Evolutionary conservation across 352 stramenopile species (phyloP).

Genomic region (Peronospora farinosa): DNA sequence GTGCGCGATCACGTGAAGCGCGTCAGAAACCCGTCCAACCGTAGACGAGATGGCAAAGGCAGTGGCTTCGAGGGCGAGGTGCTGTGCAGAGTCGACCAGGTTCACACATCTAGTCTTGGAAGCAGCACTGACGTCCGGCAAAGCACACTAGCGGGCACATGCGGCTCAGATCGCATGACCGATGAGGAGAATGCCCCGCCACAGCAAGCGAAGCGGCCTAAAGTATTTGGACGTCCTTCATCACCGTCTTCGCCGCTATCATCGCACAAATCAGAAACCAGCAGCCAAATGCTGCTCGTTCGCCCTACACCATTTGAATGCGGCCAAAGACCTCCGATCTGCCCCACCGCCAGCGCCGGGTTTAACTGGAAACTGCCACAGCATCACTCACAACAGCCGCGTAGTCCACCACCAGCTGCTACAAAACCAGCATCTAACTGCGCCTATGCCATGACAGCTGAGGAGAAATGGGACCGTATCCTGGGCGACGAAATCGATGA

Average conservation of each 20-base stretch:
- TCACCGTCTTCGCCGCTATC: constrained; percentile 15
- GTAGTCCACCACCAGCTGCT: constrained; percentile 5
- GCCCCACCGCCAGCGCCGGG: background rate
- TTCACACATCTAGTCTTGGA: constrained; percentile 11
- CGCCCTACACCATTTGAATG: constrained; percentile 31
- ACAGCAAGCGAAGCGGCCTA: constrained; percentile 19
- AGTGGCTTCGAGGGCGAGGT: constrained; percentile 72
- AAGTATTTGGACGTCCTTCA: constrained; percentile 11
- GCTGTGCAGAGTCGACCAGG: constrained; percentile 40
- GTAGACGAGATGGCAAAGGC: constrained; percentile 42
- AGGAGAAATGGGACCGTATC: constrained; percentile 78
- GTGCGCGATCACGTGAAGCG: constrained; percentile 38
- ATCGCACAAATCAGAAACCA: constrained; percentile 15
- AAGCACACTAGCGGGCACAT: constrained; percentile 1
- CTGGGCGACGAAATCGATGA: constrained; percentile 36
- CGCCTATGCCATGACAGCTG: constrained; percentile 29
- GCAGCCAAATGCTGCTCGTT: constrained; percentile 16
- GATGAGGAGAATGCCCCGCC: constrained; percentile 20
- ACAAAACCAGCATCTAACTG: constrained; percentile 14
- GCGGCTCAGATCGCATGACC: constrained; percentile 9
- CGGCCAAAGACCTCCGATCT: constrained; percentile 7
- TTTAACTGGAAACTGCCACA: constrained; percentile 20
- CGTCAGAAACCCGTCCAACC: constrained; percentile 47
- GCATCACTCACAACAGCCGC: constrained; percentile 13
- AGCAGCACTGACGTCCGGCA: constrained; percentile 5